A percentile compares a stretch with the other conserved stretches of the same genome.
Conservation (phyloP, 2,329 filamentous ascomycete genomes). For the Arthrobotrys sinensis region DNA sequence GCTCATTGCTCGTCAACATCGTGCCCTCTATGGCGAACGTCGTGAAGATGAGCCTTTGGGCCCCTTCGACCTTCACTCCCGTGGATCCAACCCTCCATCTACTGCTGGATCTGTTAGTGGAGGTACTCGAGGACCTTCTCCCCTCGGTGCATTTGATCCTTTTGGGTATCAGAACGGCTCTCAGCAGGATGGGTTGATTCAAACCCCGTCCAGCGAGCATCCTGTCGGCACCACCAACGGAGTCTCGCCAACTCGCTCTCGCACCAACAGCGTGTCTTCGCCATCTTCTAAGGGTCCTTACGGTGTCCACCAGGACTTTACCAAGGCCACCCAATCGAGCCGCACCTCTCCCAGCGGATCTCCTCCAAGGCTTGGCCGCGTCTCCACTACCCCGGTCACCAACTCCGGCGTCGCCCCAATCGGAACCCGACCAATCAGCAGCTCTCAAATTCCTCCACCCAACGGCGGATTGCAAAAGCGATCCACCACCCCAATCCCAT, state of each 20-base stretch:
- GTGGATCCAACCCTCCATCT: constrained; percentile 60
- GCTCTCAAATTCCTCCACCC: constrained; percentile 73
- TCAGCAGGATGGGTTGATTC: constrained; percentile 62
- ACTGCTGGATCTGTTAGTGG: constrained; percentile 66
- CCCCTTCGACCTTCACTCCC: constrained; percentile 50
- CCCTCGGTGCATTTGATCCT: constrained; percentile 63
- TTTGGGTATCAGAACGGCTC: constrained; percentile 62
- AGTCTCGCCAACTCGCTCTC: constrained; percentile 72
- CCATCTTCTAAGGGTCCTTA: constrained; percentile 77
- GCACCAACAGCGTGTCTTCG: constrained; percentile 87
- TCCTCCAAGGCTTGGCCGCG: constrained; percentile 78
- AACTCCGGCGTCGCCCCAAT: constrained; percentile 87
- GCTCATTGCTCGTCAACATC: constrained; percentile 94
- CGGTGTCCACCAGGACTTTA: constrained; percentile 61
- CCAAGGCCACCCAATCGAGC: constrained; percentile 73
- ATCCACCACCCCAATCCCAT: constrained; percentile 90
- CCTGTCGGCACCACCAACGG: constrained; percentile 61
- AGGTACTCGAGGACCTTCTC: constrained; percentile 65
- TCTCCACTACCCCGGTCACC: constrained; percentile 72
- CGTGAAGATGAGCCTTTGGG: constrained; percentile 55
- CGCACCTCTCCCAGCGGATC: constrained; percentile 88
- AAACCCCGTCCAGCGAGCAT: constrained; percentile 65
- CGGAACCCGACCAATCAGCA: constrained; percentile 81
- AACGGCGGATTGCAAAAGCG: constrained; percentile 78
- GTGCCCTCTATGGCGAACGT: constrained; percentile 84